These are phyloP conservation scores for Suillus bovinus DNA, from an alignment of 768 basidiomycete species.

Conservation along the genomic window DNA sequence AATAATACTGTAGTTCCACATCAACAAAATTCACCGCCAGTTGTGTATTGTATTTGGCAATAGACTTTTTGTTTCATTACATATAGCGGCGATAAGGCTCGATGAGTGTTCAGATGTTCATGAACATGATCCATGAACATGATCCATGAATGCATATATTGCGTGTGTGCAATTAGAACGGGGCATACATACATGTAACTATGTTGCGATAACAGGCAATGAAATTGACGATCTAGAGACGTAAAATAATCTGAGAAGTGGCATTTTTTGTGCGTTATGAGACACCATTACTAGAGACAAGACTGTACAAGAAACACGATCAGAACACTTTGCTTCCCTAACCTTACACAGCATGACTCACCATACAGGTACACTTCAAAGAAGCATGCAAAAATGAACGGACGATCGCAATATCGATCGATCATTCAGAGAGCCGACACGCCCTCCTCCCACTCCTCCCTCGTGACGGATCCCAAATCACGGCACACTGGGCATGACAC, in stretches of 20 bases:
- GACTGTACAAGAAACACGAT: not conserved
- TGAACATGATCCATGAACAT: no score
- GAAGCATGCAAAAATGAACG: not conserved
- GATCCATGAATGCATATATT: not conserved
- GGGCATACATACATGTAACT: slow-evolving; percentile 4
- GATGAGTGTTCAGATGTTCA: not conserved
- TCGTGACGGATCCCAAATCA: slow-evolving; percentile 57
- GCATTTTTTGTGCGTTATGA: not conserved
- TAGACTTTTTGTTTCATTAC: not conserved
- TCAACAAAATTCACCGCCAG: not conserved
- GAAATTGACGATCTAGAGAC: not conserved
- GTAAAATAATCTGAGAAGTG: not conserved
- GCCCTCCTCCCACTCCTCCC: slow-evolving; percentile 61
- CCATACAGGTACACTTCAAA: slow-evolving; percentile 1
- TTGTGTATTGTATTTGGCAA: not conserved
- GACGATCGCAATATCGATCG: slow-evolving; percentile 2
- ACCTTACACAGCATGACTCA: not conserved
- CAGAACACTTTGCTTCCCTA: not conserved
- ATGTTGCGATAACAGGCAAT: not conserved
- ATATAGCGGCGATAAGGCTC: not conserved
- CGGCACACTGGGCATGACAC: slow-evolving; percentile 79
- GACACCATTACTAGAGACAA: slow-evolving; percentile 3
- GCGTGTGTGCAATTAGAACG: slow-evolving; percentile 2
- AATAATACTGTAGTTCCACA: not conserved
- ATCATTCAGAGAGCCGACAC: slow-evolving; percentile 31